Conservation (phyloP, 108 stramenopile species). For the Fistulifera solaris region DNA sequence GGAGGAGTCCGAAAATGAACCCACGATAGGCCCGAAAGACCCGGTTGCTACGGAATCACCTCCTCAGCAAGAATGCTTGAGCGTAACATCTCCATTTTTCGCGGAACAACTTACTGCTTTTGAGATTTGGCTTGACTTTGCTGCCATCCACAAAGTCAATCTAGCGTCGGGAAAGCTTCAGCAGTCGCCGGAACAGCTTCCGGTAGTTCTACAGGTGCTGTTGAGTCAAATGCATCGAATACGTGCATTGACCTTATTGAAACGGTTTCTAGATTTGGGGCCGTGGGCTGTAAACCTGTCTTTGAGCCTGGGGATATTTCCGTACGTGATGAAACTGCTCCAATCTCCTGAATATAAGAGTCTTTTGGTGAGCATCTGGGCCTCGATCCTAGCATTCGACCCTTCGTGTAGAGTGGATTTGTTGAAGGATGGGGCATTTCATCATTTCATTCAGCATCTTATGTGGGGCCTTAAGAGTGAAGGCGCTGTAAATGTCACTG, state of each 20-base stretch:
- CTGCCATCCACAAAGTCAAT: slow-evolving; percentile 34
- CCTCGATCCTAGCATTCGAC: slow-evolving; percentile 87
- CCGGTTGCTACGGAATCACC: slow-evolving; percentile 1
- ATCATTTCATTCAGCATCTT: slow-evolving; percentile 83
- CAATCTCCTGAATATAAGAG: slow-evolving; percentile 89
- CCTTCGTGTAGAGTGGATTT: slow-evolving; percentile 84
- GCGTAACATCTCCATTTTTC: slow-evolving; percentile 83
- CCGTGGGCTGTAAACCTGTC: slow-evolving; percentile 92
- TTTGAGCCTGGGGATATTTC: slow-evolving; percentile 92
- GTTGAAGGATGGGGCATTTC: slow-evolving; percentile 78
- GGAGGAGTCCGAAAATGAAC: neutral
- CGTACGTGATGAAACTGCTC: slow-evolving; percentile 93
- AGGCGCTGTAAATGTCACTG: slow-evolving; percentile 11
- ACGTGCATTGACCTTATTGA: slow-evolving; percentile 81
- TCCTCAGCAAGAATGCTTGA: neutral
- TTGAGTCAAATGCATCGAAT: slow-evolving; percentile 86
- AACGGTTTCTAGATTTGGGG: slow-evolving; percentile 86
- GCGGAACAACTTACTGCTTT: slow-evolving; percentile 96
- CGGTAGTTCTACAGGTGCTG: slow-evolving; percentile 94
- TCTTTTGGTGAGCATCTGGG: slow-evolving; percentile 92
- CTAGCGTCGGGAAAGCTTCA: slow-evolving; percentile 12
- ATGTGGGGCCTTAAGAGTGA: slow-evolving; percentile 28
- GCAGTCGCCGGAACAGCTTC: slow-evolving; percentile 89
- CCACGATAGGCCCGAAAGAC: neutral
- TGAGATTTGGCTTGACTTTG: slow-evolving; percentile 95